Conservation (phyloP, 1,139 yeast genomes). For the Lodderomyces elongisporus region DNA sequence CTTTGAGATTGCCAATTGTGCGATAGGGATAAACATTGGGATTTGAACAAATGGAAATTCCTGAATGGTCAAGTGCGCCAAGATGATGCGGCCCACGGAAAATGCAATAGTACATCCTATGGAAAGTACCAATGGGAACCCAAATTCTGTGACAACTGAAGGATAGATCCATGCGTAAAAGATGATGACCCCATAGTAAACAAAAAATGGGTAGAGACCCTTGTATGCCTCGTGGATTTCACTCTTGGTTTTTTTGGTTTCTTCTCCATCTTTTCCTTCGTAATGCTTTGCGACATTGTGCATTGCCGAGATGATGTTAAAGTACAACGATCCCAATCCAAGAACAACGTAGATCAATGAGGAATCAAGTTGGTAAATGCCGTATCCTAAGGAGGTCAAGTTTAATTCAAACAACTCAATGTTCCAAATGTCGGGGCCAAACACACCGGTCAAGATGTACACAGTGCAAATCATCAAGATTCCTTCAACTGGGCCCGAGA, state of each 20-base stretch:
- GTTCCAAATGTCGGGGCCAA: constrained; percentile 71
- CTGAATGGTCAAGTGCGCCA: constrained; percentile 81
- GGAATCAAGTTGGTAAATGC: constrained; percentile 25
- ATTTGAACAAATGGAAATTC: constrained; percentile 67
- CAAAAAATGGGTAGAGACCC: constrained; percentile 69
- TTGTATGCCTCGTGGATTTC: constrained; percentile 44
- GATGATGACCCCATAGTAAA: constrained; percentile 54
- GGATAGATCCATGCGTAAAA: constrained; percentile 45
- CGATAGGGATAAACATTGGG: constrained; percentile 63
- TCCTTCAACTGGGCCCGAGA: constrained; percentile 96
- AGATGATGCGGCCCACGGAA: constrained; percentile 82
- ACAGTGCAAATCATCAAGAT: constrained; percentile 58
- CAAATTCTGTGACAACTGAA: constrained; percentile 42
- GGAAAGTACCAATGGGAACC: constrained; percentile 59
- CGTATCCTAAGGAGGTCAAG: constrained; percentile 28
- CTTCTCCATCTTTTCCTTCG: constrained; percentile 18
- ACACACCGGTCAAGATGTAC: constrained; percentile 58
- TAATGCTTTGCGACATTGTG: constrained; percentile 60
- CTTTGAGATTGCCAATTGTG: constrained; percentile 45
- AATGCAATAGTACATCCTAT: constrained; percentile 78
- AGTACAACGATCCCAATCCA: constrained; percentile 55
- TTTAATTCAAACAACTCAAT: constrained; percentile 27
- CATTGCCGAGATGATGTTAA: constrained; percentile 71
- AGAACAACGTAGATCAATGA: constrained; percentile 42
- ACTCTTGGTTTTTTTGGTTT: constrained; percentile 18